Evolutionary conservation across 1,139 yeast species (phyloP), one percentile per base, ranked within the genome.

Genomic region (Sugiyamaella castrensis): DNA sequence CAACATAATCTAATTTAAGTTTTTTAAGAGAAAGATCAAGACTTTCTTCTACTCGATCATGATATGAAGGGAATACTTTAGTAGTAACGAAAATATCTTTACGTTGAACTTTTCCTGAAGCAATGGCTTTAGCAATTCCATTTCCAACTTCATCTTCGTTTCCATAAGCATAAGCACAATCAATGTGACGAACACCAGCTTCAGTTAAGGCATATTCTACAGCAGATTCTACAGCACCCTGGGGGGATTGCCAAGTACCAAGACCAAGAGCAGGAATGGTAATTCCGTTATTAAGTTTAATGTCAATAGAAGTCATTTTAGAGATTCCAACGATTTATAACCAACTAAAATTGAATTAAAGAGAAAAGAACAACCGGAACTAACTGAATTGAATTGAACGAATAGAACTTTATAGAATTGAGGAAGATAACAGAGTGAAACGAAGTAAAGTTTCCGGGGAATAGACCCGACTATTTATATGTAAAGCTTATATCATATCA

Each of bases 1-100:
- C 97, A 51, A 89, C 82, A 61, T 89, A 89, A 48, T 86, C 95
- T 58, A 86, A 70, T 1, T 84, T 84, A 58, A 89, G 73, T 62
- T 81, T 80, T 59, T 76, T 65, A 62, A 89, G 75, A 2, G 94
- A 82, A 44, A 66, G 70, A 44, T 82, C 78, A 50, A 88, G 70
- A 7, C 85, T 87, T 37, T 65, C 72, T 40, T 69, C 82, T 26
- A 82, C 83, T 47, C 79, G 71, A 58, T 75, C 73, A 62, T 84
- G 89, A 62, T 78, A 81, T 34, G 82, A 70, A 53, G 82, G 77
- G 87, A 89, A 84, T 57, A 87, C 73, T 67, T 88, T 88, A 57
- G 96, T 86, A 59, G 95, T 87, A 57, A 88, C 70, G 57, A 83
- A 88, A 50, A 88, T 59, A 42, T 87, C 84, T 46, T 77, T 79